These are phyloP conservation scores for Nannochloropsis salina DNA, from an alignment of 108 stramenopile genomes.

Conservation along the genomic window DNA sequence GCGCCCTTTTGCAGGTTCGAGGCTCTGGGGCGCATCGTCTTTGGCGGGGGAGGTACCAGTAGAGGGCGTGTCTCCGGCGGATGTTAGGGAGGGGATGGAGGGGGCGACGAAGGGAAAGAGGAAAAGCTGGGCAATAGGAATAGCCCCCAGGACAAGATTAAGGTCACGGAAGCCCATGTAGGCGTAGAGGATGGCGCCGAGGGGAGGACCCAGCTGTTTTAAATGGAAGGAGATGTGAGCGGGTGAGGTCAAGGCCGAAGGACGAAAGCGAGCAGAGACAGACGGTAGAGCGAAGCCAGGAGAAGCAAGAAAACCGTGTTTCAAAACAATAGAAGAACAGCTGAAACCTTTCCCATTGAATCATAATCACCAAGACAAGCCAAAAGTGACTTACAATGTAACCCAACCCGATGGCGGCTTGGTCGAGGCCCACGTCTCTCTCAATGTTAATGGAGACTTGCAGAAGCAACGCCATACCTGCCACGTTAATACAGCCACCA, in stretches of 20 bases:
- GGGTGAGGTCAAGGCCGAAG: background rate
- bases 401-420: background rate
- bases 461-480: conserved; percentile 11
- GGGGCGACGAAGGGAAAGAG: conserved; percentile 13
- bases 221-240: background rate
- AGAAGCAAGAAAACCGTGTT: background rate
- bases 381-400: background rate
- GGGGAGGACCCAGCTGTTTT: background rate
- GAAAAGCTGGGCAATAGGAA: conserved; percentile 6
- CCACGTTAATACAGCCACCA: background rate
- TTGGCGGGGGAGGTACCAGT: background rate
- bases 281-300: background rate
- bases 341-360: background rate
- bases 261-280: background rate
- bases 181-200: background rate
- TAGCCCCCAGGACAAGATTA: background rate
- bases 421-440: conserved; percentile 11
- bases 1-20: too few relatives aligned
- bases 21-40: too few relatives aligned
- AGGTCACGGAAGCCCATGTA: conserved; percentile 14
- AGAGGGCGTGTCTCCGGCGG: background rate
- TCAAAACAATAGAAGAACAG: background rate
- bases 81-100: background rate
- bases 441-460: background rate
- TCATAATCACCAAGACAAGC: background rate